Evolutionary conservation across 2,329 filamentous ascomycete species (phyloP), one percentile per base, ranked within the genome.

Genomic region (Fusarium sambucinum): DNA sequence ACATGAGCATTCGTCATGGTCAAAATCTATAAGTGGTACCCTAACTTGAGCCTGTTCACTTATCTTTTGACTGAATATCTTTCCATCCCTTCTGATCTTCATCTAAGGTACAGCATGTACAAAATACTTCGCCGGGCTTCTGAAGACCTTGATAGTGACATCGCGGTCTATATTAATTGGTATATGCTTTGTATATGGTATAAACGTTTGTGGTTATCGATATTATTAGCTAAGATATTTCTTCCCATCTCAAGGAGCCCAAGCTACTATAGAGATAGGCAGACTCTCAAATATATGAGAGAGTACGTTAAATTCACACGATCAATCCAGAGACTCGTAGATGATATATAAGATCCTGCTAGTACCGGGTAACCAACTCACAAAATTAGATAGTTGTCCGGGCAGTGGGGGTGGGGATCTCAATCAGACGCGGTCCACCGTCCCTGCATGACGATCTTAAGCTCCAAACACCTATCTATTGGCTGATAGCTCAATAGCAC

Each of bases 381-480:
- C 3, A 27, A n/a, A 37, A 21, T 29, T n/a, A 5, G 5, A 4
- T 25, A 25, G 23, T 25, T 25, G 23, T 25, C 23, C 23, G 23
- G 23, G 7, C 23, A 46, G 59, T 52, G 60, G 52, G 59, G 60
- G 59, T 63, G 52, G 60, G 47, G 59, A 61, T 41, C 57, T 63
- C 35, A 40, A 23, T 35, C 46, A 61, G 35, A 62, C 30, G 37
- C 13, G 42, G 57, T 56, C 37, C 37, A 51, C 25, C 25, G 35
- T 45, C 58, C 59, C 56, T 61, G 59, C 56, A 62, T 61, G 58
- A 60, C 57, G 58, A 61, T 61, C 48, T 47, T n/a, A 44, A 55
- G 47, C 47, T 62, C 25, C 45, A 37, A 38, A 38, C n/a, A 50
- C 8, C 27, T 17, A 50, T 35, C 29, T 19, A 64, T 59, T 64